phyloP scores from a whole-genome alignment of 257 asterid species.

The Cruciata laevipes region DNA sequence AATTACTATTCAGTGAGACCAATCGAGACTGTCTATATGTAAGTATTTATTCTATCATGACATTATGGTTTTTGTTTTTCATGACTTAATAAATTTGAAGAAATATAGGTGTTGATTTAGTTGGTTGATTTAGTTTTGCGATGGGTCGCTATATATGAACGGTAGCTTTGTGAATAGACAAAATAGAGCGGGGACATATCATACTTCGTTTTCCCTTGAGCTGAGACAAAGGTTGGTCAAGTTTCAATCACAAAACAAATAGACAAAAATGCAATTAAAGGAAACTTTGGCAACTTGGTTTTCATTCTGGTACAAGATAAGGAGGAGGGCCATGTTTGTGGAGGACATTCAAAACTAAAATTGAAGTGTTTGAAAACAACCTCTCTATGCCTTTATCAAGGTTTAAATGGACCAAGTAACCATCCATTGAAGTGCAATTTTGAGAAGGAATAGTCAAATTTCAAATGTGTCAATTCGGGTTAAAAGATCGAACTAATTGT shows the following conservation, averaged over 20 bases:
- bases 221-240: slow-evolving; percentile 10
- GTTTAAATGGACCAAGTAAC: background rate
- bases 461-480: too few species aligned
- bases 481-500: too few species aligned
- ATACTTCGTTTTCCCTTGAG: slow-evolving; percentile 10
- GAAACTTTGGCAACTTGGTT: slow-evolving; percentile 1
- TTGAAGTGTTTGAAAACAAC: background rate
- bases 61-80: background rate
- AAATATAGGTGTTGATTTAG: too few species aligned
- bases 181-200: slow-evolving; percentile 7
- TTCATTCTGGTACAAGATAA: slow-evolving; percentile 1
- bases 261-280: slow-evolving; percentile 6
- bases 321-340: background rate
- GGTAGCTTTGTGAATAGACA: slow-evolving; percentile 14
- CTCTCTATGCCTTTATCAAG: background rate
- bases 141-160: background rate
- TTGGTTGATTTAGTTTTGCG: background rate
- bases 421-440: background rate
- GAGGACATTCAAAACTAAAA: background rate
- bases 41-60: too few species aligned
- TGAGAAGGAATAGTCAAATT: too few species aligned
- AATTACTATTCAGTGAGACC: too few species aligned
- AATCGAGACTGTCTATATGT: too few species aligned
- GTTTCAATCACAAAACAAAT: slow-evolving; percentile 7
- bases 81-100: too few species aligned